Base-by-base conservation (phyloP, 2,329 filamentous ascomycete species). In the Talaromyces sp. region DNA sequence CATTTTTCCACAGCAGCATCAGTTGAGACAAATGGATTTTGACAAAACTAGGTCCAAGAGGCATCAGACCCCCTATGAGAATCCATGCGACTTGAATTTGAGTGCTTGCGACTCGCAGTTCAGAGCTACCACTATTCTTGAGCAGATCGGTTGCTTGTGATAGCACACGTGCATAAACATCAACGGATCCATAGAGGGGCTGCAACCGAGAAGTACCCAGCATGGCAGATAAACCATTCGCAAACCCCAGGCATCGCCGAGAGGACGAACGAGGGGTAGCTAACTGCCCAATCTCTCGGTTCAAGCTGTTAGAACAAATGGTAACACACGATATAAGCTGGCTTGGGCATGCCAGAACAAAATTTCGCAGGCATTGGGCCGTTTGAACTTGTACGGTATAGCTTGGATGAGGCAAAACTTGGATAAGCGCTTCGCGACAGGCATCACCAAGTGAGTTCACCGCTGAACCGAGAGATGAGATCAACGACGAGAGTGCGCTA, bases 21-120 rank as follows among this genome's bases (percentile, higher is more conserved):
- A 99, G 82, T 71, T 99, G 95, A 2, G 93, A 93, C 8, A 99
- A 83, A 75, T 99, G 95, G 26, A 98, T 98, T 77, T 99, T 99
- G 75, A 98, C 93, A 73, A 99, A 99, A 73, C 96, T 98, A 4
- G 95, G 93, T 0, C 95, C 95, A 0, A 99, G 83, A 0, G 93
- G 92, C 93, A 98, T 98, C 58, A 99, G 79, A 0, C 96, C 95
- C 41, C 96, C 95, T 53, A 99, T 96, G 60, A 99, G 80, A 54
- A 96, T 96, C 93, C 95, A 99, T 5, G 95, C 95, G 2, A 99
- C 93, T 72, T 99, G 95, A 26, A 99, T 92, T 71, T 99, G 95
- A 1, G 92, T 96, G 68, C 91, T 91, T 7, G 95, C 96, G 38
- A 95, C 87, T 29, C 93, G 87, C 58, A 99, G 80, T 71, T 99